phyloP scores from a whole-genome alignment of 352 stramenopile genomes.

The Phytophthora meadii region DNA sequence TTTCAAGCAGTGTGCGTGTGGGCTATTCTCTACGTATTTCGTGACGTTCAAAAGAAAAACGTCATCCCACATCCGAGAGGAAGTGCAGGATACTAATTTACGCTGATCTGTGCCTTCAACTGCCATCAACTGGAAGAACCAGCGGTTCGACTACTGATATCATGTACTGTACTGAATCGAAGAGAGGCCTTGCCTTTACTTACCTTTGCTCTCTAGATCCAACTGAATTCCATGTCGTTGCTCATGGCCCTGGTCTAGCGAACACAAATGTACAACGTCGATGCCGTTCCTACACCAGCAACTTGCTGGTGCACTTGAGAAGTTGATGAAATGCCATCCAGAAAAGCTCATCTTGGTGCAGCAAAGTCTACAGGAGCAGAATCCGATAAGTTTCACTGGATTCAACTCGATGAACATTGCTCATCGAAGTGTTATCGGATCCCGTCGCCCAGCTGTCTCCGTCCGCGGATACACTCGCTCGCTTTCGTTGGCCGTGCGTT shows the following conservation, averaged over 20 bases:
- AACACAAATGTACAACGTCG: neutral
- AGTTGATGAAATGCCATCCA: slow-evolving; percentile 16
- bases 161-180: neutral
- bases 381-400: neutral
- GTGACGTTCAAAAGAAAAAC: slow-evolving; percentile 39
- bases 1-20: slow-evolving; percentile 40
- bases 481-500: too few relatives aligned
- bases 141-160: neutral
- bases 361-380: slow-evolving; percentile 1
- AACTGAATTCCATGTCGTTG: slow-evolving; percentile 6
- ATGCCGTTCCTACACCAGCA: too few relatives aligned
- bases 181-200: slow-evolving; percentile 17
- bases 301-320: neutral
- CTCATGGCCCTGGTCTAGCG: neutral
- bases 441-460: neutral
- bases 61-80: slow-evolving; percentile 22
- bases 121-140: too few relatives aligned
- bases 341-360: neutral
- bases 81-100: slow-evolving; percentile 18
- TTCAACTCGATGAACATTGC: neutral
- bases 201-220: neutral
- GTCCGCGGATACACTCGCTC: too few relatives aligned
- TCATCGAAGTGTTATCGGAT: slow-evolving; percentile 12
- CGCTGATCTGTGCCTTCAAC: neutral
- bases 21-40: slow-evolving; percentile 36